phyloP scores from a whole-genome alignment of 2,329 filamentous ascomycete genomes.

The Diplodia seriata region DNA sequence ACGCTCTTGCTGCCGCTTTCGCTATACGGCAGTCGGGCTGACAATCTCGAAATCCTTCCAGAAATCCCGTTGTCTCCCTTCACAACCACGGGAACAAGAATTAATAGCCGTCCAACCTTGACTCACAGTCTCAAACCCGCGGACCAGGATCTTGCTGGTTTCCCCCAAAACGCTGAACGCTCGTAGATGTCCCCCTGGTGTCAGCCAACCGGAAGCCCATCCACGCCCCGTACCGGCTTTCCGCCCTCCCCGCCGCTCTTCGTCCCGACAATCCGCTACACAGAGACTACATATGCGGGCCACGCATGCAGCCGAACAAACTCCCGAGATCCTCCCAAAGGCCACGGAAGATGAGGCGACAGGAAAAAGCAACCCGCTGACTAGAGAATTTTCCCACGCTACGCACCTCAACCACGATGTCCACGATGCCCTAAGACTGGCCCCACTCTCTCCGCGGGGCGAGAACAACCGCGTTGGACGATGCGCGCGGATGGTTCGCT shows the following conservation, averaged over 20 bases:
- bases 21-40: neutral
- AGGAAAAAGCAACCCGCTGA: neutral
- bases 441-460: neutral
- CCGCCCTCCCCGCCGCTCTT: conserved; percentile 10
- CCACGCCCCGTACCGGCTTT: conserved; percentile 10
- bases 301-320: conserved; percentile 1
- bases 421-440: conserved; percentile 1
- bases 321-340: neutral
- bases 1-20: neutral
- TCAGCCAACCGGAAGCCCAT: conserved; percentile 22
- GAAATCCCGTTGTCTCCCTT: conserved; percentile 1
- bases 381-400: conserved; percentile 1
- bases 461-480: neutral
- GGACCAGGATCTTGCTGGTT: conserved; percentile 4
- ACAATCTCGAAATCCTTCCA: conserved; percentile 12
- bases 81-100: neutral
- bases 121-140: neutral
- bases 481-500: neutral
- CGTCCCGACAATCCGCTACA: conserved; percentile 21
- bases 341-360: neutral
- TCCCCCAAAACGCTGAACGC: neutral
- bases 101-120: conserved; percentile 3
- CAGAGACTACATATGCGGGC: neutral
- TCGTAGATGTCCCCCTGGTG: neutral
- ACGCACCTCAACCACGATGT: neutral